These are phyloP conservation scores for Cyanophora paradoxa DNA, from an alignment of 78 protist species.

Conservation along the genomic window DNA sequence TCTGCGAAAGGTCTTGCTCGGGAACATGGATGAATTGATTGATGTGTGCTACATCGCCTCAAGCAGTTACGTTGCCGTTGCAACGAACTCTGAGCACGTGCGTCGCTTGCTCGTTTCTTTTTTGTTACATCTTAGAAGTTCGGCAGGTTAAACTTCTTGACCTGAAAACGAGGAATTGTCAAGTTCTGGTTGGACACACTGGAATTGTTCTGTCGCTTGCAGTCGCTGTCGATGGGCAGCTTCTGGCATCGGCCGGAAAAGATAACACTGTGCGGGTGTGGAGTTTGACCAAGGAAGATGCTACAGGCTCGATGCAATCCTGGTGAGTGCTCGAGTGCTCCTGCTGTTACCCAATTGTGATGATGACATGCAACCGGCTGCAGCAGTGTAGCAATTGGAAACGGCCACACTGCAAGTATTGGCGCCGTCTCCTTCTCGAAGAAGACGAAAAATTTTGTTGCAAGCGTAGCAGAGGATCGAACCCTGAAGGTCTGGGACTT, in stretches of 20 bases:
- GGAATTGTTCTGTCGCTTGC: constrained; percentile 60
- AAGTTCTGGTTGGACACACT: constrained; percentile 48
- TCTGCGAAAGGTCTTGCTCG: constrained; percentile 47
- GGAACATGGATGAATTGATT: constrained; percentile 57
- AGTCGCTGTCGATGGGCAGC: constrained; percentile 34
- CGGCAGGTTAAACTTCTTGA: constrained; percentile 23
- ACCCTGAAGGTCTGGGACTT: constrained; percentile 57
- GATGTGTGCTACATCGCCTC: constrained; percentile 51
- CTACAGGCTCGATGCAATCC: too few relatives aligned
- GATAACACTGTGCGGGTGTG: too few relatives aligned
- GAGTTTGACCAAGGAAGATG: too few relatives aligned
- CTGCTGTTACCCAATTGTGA: constrained; percentile 39
- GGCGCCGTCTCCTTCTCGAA: constrained; percentile 37
- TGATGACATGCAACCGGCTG: constrained; percentile 18
- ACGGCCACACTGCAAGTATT: constrained; percentile 55
- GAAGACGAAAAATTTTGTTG: constrained; percentile 1
- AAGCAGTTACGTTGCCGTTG: too few relatives aligned
- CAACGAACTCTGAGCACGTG: too few relatives aligned
- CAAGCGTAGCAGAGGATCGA: constrained; percentile 42
- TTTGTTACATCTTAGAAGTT: neutral
- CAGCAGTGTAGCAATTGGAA: constrained; percentile 6
- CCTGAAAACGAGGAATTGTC: constrained; percentile 20
- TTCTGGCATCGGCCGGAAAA: too few relatives aligned
- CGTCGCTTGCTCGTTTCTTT: neutral
- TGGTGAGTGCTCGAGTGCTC: neutral